Evolutionary conservation across 2,329 filamentous ascomycete genomes (phyloP), one percentile per base, ranked within the genome.

Genomic region (Cordyceps javanica): DNA sequence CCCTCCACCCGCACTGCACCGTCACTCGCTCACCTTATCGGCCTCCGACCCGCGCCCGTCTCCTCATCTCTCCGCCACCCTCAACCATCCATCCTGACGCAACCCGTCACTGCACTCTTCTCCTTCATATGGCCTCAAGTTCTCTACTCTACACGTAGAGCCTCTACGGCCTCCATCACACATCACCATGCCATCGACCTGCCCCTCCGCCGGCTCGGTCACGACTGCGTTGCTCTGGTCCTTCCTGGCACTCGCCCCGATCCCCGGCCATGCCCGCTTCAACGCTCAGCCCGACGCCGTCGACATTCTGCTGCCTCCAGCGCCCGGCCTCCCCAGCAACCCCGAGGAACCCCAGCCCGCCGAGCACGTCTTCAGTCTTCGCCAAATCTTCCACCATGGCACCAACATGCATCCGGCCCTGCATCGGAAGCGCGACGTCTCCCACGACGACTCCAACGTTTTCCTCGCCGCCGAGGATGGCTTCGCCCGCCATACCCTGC

Each of bases 341-440:
- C 68, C 66, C 55, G 76, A 80, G 57, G 66, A 74, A 5, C 78
- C 77, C 23, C 68, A 66, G 11, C 75, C 82, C 11, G 76, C 77
- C 21, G 77, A 85, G 9, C 83, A 86, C 64, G 73, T 75, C 36
- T 86, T 87, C 75, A 85, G 81, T 7, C 82, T 99, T 58, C 87
- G 91, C 66, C 93, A 99, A 73, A 87, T 97, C 67, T 94, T 90
- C 73, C 92, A 97, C 70, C 92, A 96, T 74, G 93, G 93, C 59
- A 89, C 90, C 41, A 82, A 93, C 70, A 76, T 82, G 64, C 83
- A 96, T 64, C 92, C 92, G 3, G 73, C 80, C 5, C 82, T 97
- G 16, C 90, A 97, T 71, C 82, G 87, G 59, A 86, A 84, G 64
- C 79, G 88, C 60, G 91, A 97, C 70, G 77, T 97, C 32, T 61